Evolutionary conservation across 371 early-diverging fungal species (phyloP), one percentile per base, ranked within the genome.

Genomic region (Entomophthora muscae): DNA sequence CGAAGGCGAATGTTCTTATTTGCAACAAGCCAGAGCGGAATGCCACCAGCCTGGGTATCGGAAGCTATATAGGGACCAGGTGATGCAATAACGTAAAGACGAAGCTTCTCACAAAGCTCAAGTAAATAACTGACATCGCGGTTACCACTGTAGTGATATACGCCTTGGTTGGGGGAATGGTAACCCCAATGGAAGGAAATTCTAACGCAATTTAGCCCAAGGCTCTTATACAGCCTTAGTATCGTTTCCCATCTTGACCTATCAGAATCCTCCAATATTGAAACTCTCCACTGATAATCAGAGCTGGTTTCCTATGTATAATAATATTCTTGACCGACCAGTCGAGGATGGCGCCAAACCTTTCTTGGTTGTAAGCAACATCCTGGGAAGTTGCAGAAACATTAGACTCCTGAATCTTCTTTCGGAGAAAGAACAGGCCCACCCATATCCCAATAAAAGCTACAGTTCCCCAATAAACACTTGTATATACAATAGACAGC

Each of bases 141-240:
- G 68, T 83, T 82, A 28, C 85, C 89, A 1, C 85, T 80, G 75
- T 89, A 92, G 57, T 78, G 60, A 65, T 89, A 92, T n/a, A 77
- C 73, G 26, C 83, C 86, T 66, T 85, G 79, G 51, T 76, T 71
- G 2, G 89, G 85, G 13, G 86, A 85, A 68, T 90, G 92, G 70
- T 79, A 89, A 3, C 88, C 90, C 93, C 93, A 92, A 68, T 90
- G 87, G 71, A 92, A 90, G 68, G 89, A 87, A 64, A 92, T 86
- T n/a, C 91, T 82, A 66, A 92, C 83, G 22, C 85, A 75, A 68
- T 87, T 90, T 51, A 89, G 75, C 1, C 91, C 90, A 24, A 79
- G 75, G 0, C 82, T 73, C 42, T 53, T 62, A 17, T 42, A 42
- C 10, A 42, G 42, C 42, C 42, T 42, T 31, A 73, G 64, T 22